Evolutionary conservation across 768 basidiomycete species (phyloP), one percentile per base, ranked within the genome.

Genomic region (Xerocomellus amylosporus): DNA sequence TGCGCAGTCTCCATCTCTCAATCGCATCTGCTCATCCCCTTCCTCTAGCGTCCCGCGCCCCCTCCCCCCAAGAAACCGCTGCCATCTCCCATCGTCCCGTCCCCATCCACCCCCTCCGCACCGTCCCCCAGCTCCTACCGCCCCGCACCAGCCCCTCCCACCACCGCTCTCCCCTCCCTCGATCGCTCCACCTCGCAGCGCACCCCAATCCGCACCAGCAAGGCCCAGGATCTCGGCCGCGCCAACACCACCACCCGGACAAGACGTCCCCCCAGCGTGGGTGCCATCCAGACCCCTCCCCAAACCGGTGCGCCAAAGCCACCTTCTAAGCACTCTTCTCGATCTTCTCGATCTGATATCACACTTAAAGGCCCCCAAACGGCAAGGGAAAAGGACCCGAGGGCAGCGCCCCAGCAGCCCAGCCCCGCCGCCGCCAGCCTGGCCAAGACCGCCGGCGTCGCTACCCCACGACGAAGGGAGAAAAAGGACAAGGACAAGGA

Each of bases 181-280:
- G 93, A 96, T 75, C 87, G 93, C 49, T 92, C 92, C 24, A 86
- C 87, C 36, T 94, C 93, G 4, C 89, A 92, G 62, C 87, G 93
- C 31, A 79, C 85, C 13, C 87, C 90, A 0, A 56, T 79, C 19
- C 83, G 83, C 51, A 66, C 77, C 5, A 53, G 19, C 73, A 62
- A 82, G 79, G 48, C 65, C 64, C 66, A 76, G 24, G 69, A 67
- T 8, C 67, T 90, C 42, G 75, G 78, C 30, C 84, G 87, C 36
- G 77, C 87, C 39, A 88, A 85, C 66, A 90, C 87, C 38, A 86
- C 85, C 42, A 85, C 86, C 17, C 79, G 82, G 49, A 79, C 86
- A 65, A 77, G 79, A 58, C 81, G 81, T 20, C 79, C 82, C 12
- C 79, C 80, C n/a, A 71, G 74, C 51, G 58, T 67, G n/a, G 62